A percentile compares a stretch with the other conserved stretches of the same genome.
These are phyloP conservation scores for Chlorophyllum brunneum DNA, from an alignment of 768 basidiomycete genomes.

Conservation along the genomic window DNA sequence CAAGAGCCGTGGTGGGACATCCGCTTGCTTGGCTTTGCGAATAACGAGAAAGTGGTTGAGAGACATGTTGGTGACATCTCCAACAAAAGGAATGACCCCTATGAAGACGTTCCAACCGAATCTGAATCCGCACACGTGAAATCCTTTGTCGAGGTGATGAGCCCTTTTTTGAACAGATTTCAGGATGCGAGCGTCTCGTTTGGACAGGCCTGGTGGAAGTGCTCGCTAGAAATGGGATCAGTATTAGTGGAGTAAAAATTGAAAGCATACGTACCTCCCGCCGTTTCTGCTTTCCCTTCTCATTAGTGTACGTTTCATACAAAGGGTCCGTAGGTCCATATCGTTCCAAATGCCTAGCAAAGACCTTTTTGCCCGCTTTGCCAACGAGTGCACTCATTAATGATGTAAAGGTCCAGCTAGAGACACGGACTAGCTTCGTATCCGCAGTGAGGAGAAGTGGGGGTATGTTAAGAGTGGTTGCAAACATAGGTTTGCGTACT, in stretches of 20 bases:
- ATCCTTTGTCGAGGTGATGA: conserved; percentile 85
- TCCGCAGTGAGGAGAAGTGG: no score
- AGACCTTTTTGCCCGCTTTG: conserved; percentile 55
- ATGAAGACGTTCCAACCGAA: conserved; percentile 89
- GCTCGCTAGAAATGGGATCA: conserved; percentile 43
- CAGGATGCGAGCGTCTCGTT: conserved; percentile 72
- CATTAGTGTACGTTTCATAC: conserved; percentile 61
- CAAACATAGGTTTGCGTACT: no score
- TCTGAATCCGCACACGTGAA: conserved; percentile 71
- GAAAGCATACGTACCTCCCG: conserved; percentile 46
- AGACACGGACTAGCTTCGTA: no score
- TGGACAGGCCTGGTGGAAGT: conserved; percentile 71
- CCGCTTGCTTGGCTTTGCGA: conserved; percentile 69
- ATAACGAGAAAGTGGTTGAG: conserved; percentile 79
- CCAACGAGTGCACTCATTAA: conserved; percentile 28
- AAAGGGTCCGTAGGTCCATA: conserved; percentile 73
- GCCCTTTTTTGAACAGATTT: conserved; percentile 73
- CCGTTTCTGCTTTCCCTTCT: conserved; percentile 51
- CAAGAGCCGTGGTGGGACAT: conserved; percentile 63
- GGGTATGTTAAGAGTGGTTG: no score
- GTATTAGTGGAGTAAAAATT: not conserved
- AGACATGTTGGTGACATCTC: conserved; percentile 56
- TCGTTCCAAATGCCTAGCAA: conserved; percentile 58
- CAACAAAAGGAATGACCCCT: conserved; percentile 66
- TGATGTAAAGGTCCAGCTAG: no score